phyloP scores from a whole-genome alignment of 108 stramenopile species.

The Ochromonas danica region DNA sequence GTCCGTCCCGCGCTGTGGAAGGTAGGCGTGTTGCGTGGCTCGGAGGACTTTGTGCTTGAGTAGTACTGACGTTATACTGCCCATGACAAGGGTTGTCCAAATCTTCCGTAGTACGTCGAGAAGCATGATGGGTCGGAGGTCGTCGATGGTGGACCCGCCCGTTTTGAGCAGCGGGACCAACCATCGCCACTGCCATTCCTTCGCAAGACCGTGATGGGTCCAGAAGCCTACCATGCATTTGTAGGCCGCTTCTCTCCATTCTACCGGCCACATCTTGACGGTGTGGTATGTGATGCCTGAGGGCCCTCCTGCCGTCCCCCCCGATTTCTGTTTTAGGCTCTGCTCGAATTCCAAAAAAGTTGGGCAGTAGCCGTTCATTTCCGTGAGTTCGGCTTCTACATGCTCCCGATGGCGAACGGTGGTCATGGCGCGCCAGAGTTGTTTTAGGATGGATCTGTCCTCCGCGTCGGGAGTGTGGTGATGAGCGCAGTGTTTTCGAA shows the following conservation, averaged over 20 bases:
- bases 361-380: constrained; percentile 14
- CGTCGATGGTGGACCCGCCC: neutral
- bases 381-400: constrained; percentile 13
- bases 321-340: constrained; percentile 9
- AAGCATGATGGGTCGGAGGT: constrained; percentile 21
- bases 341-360: constrained; percentile 6
- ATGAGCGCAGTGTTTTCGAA: constrained; percentile 15
- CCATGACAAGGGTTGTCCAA: constrained; percentile 3
- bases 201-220: constrained; percentile 13
- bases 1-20: neutral
- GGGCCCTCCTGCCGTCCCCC: constrained; percentile 7
- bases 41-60: constrained; percentile 3
- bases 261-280: constrained; percentile 13
- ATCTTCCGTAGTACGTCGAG: constrained; percentile 7
- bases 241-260: constrained; percentile 13
- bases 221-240: constrained; percentile 15
- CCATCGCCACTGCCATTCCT: constrained; percentile 28
- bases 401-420: constrained; percentile 12
- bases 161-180: constrained; percentile 17
- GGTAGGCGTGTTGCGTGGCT: constrained; percentile 3
- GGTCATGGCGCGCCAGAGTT: constrained; percentile 12
- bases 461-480: constrained; percentile 12
- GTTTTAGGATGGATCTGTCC: constrained; percentile 15
- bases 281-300: constrained; percentile 14
- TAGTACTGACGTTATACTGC: neutral